phyloP scores from a whole-genome alignment of 2,329 filamentous ascomycete species.

The Chaetothyriales sp. region DNA sequence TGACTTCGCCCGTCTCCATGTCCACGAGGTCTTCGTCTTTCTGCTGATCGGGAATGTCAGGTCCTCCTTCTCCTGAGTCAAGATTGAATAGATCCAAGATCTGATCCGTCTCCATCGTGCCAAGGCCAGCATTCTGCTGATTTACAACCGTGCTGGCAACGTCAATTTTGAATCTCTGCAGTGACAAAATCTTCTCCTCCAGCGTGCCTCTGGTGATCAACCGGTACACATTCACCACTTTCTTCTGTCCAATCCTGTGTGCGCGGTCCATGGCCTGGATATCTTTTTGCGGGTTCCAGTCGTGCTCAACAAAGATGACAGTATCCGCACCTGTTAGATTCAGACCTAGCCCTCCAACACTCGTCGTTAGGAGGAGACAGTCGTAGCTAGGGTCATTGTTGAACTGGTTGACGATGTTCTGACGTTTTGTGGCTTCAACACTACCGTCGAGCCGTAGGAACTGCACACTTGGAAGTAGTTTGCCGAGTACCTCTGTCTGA shows the following conservation, averaged over 20 bases:
- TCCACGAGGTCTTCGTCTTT: slow-evolving; percentile 72
- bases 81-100: slow-evolving; percentile 94
- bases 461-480: slow-evolving; percentile 81
- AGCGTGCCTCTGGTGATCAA: slow-evolving; percentile 89
- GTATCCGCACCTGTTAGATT: slow-evolving; percentile 96
- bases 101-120: slow-evolving; percentile 96
- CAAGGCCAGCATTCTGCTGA: slow-evolving; percentile 90
- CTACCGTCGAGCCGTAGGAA: slow-evolving; percentile 87
- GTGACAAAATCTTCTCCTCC: slow-evolving; percentile 94
- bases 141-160: slow-evolving; percentile 97
- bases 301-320: slow-evolving; percentile 97
- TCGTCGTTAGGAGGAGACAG: slow-evolving; percentile 82
- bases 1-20: slow-evolving; percentile 68
- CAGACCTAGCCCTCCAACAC: slow-evolving; percentile 82
- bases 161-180: slow-evolving; percentile 99
- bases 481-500: slow-evolving; percentile 79
- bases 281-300: slow-evolving; percentile 99
- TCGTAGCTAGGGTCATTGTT: slow-evolving; percentile 97
- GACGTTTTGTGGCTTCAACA: slow-evolving; percentile 82
- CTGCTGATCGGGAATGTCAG: slow-evolving; percentile 44
- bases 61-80: slow-evolving; percentile 49
- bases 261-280: slow-evolving; percentile 98
- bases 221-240: slow-evolving; percentile 97
- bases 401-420: slow-evolving; percentile 98
- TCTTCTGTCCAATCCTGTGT: slow-evolving; percentile 97